A percentile compares a stretch with the other conserved stretches of the same genome.
Evolutionary conservation across 164 flowering plant species (phyloP).

Genomic region (Magnolia sinica): DNA sequence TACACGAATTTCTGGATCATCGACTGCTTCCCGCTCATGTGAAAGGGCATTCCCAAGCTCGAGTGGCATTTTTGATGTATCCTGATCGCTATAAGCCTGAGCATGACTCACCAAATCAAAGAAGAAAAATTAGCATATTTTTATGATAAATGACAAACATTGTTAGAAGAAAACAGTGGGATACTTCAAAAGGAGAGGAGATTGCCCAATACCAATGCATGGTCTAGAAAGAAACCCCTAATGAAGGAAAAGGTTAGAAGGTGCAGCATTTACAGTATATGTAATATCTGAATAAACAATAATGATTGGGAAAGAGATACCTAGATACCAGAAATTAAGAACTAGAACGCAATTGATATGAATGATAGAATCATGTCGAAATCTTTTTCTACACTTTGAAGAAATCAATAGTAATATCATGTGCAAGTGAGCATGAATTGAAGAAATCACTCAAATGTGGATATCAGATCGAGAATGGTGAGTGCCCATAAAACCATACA

Average conservation of each 20-base stretch:
- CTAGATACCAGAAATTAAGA: background rate
- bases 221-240: background rate
- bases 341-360: no score
- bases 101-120: conserved; percentile 3
- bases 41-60: conserved; percentile 84
- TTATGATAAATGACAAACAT: no score
- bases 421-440: no score
- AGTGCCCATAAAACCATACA: no score
- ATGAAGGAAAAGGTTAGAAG: background rate
- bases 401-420: no score
- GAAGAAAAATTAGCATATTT: background rate
- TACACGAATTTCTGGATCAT: conserved; percentile 82
- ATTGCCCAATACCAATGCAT: no score
- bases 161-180: no score
- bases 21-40: conserved; percentile 75
- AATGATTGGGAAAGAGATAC: background rate
- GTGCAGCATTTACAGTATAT: background rate
- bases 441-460: no score
- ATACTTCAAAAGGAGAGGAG: no score
- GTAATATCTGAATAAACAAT: background rate
- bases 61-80: conserved; percentile 87
- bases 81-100: conserved; percentile 71
- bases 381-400: no score
- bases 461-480: no score
- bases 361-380: no score